Evolutionary conservation across 192 early-diverging fungal genomes (phyloP).

Genomic region (Coemansia sp.): DNA sequence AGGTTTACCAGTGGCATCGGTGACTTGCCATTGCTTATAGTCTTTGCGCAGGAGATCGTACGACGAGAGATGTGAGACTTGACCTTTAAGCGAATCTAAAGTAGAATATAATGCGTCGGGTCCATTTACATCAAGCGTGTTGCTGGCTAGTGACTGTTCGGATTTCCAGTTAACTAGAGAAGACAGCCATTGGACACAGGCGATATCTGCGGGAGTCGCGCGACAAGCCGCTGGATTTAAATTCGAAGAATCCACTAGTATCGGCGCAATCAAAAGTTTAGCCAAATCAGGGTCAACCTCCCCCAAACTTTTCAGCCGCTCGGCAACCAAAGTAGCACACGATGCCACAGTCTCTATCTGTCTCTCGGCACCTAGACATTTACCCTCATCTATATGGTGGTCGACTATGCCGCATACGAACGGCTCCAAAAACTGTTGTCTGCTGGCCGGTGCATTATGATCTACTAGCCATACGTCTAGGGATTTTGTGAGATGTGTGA

Average conservation of each 20-base stretch:
- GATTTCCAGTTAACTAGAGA: slow-evolving; percentile 33
- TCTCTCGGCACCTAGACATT: slow-evolving; percentile 18
- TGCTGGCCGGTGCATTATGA: slow-evolving; percentile 47
- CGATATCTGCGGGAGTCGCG: slow-evolving; percentile 38
- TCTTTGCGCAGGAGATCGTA: slow-evolving; percentile 56
- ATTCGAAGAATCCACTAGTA: slow-evolving; percentile 44
- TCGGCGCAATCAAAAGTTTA: slow-evolving; percentile 39
- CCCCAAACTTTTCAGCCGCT: slow-evolving; percentile 3
- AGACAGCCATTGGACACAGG: slow-evolving; percentile 26
- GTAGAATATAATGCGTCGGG: slow-evolving; percentile 28
- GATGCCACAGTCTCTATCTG: slow-evolving; percentile 48
- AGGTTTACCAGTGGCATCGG: not conserved
- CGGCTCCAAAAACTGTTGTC: slow-evolving; percentile 32
- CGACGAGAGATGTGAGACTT: slow-evolving; percentile 37
- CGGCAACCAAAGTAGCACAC: slow-evolving; percentile 38
- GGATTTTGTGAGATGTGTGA: not conserved
- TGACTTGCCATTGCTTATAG: slow-evolving; percentile 57
- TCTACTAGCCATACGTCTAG: slow-evolving; percentile 46
- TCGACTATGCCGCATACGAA: slow-evolving; percentile 52
- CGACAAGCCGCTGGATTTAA: slow-evolving; percentile 21
- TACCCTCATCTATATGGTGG: slow-evolving; percentile 53
- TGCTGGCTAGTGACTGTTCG: not conserved
- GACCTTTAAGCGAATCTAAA: slow-evolving; percentile 43
- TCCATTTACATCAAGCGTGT: slow-evolving; percentile 19
- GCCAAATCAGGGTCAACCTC: slow-evolving; percentile 25